Percentiles rank a stretch among this genome's conserved stretches.
Evolutionary conservation across 768 basidiomycete species (phyloP).

Genomic region (Vararia minispora): DNA sequence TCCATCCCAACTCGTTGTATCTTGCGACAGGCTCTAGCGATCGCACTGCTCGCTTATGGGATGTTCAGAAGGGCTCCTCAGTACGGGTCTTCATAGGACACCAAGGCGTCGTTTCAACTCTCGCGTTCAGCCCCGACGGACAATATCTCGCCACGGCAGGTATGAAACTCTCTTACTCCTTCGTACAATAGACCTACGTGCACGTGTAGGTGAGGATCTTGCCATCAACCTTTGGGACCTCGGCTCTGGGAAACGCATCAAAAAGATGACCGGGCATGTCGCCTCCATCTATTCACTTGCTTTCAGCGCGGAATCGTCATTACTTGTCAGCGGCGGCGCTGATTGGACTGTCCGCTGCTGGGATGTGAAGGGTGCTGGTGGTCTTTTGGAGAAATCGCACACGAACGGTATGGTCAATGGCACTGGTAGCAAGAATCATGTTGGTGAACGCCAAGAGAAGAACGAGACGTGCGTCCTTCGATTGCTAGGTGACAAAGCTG

Average conservation of each 20-base stretch:
- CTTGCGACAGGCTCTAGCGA: conserved; percentile 96
- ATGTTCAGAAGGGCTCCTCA: conserved; percentile 91
- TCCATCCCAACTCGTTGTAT: conserved; percentile 97
- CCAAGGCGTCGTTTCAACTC: conserved; percentile 73
- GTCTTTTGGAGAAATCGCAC: conserved; percentile 40
- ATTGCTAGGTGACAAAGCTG: no score
- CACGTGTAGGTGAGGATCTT: conserved; percentile 63
- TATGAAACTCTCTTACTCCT: no score
- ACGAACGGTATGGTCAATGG: conserved; percentile 40
- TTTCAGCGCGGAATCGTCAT: conserved; percentile 84
- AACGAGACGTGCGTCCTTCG: conserved; percentile 55
- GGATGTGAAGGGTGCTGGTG: conserved; percentile 83
- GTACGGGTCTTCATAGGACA: conserved; percentile 95
- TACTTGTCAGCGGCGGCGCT: conserved; percentile 84
- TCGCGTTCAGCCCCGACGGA: conserved; percentile 91
- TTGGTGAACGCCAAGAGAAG: conserved; percentile 32
- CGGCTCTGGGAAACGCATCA: conserved; percentile 86
- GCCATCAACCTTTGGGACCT: conserved; percentile 96
- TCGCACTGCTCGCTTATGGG: conserved; percentile 94
- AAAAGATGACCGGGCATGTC: conserved; percentile 93
- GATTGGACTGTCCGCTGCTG: conserved; percentile 98
- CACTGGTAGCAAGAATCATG: conserved; percentile 9
- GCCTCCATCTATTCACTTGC: conserved; percentile 83
- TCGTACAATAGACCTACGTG: not conserved
- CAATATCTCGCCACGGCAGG: conserved; percentile 88